Percentiles rank a stretch among this genome's conserved stretches.
Evolutionary conservation across 1,284 basidiomycete genomes (phyloP).

Genomic region (Gomphus bonarii): DNA sequence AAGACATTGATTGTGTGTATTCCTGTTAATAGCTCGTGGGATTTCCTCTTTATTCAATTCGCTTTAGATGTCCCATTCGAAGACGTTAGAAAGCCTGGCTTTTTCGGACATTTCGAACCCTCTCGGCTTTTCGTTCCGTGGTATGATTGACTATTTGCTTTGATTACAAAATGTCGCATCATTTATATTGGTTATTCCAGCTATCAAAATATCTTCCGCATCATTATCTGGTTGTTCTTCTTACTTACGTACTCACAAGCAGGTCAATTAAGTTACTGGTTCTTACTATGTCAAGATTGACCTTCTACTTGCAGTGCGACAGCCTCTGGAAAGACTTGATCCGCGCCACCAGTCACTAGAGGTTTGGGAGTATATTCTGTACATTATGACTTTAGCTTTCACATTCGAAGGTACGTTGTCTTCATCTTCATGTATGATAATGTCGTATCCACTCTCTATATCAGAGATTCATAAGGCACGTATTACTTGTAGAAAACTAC

Average conservation of each 20-base stretch:
- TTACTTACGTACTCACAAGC: constrained; percentile 81
- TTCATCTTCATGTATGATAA: not conserved
- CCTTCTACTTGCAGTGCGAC: constrained; percentile 38
- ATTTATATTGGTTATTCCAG: constrained; percentile 23
- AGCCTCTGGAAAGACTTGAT: constrained; percentile 57
- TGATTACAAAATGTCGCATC: constrained; percentile 13
- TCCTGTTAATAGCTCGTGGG: not conserved
- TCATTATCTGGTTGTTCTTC: constrained; percentile 78
- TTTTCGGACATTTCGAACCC: constrained; percentile 68
- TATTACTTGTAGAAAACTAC: not conserved
- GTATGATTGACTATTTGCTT: constrained; percentile 24
- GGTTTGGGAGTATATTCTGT: constrained; percentile 69
- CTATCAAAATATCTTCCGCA: constrained; percentile 70
- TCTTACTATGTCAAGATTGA: not conserved
- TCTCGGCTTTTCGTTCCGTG: constrained; percentile 80
- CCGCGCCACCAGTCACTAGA: constrained; percentile 46
- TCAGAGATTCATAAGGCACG: constrained; percentile 59
- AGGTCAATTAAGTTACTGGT: constrained; percentile 32
- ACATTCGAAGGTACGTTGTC: constrained; percentile 56
- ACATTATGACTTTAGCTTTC: constrained; percentile 68
- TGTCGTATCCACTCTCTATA: not conserved
- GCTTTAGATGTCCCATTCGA: constrained; percentile 49
- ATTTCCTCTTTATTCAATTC: not conserved
- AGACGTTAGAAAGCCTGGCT: constrained; percentile 38
- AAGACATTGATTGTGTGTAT: constrained; percentile 59